These are phyloP conservation scores for Erysimum cheiri DNA, from an alignment of 441 rosid genomes.

Conservation along the genomic window DNA sequence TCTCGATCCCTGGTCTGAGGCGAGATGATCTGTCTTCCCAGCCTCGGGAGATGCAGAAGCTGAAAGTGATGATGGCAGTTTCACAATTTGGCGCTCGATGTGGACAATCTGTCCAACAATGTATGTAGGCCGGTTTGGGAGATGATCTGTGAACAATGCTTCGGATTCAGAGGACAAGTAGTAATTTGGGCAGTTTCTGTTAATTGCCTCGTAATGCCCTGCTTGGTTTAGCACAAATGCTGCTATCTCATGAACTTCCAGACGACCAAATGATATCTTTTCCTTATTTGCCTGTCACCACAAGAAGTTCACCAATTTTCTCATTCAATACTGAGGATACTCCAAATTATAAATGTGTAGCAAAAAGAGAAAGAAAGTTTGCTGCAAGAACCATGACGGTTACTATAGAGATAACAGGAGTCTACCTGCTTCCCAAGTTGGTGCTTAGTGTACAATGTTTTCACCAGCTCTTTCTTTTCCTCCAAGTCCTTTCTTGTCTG, in stretches of 20 bases:
- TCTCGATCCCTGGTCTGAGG: constrained; percentile 60
- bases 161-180: constrained; percentile 92
- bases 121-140: constrained; percentile 76
- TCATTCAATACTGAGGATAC: constrained; percentile 11
- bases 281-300: constrained; percentile 85
- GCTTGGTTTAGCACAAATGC: constrained; percentile 85
- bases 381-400: constrained; percentile 19
- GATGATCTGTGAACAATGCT: constrained; percentile 89
- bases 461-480: constrained; percentile 77
- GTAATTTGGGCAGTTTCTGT: constrained; percentile 72
- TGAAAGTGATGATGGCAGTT: constrained; percentile 49
- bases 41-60: constrained; percentile 44
- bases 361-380: not conserved
- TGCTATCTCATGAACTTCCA: constrained; percentile 92
- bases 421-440: constrained; percentile 97
- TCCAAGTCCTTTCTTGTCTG: constrained; percentile 79
- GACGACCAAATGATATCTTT: constrained; percentile 81
- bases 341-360: not conserved
- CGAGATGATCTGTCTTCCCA: constrained; percentile 51
- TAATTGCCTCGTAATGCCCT: constrained; percentile 91
- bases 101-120: constrained; percentile 95
- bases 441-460: constrained; percentile 78
- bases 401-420: constrained; percentile 16
- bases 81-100: constrained; percentile 80
- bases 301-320: constrained; percentile 31